phyloP scores from a whole-genome alignment of 2,329 filamentous ascomycete genomes.

The Boeremia lycopersici region DNA sequence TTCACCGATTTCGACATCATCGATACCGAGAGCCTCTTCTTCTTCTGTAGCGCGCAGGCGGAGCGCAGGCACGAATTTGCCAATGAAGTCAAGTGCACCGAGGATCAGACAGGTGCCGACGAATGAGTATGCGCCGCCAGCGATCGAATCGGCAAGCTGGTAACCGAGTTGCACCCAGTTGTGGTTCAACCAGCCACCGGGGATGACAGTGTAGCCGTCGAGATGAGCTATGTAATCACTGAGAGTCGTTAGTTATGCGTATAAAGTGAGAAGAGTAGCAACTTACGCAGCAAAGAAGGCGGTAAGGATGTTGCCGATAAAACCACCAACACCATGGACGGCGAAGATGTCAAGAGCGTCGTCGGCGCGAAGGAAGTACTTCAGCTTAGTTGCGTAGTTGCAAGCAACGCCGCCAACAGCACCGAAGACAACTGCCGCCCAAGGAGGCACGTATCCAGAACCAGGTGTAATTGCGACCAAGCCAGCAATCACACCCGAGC shows the following conservation, averaged over 20 bases:
- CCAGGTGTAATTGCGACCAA: constrained; percentile 88
- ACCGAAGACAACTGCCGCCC: constrained; percentile 82
- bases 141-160: constrained; percentile 80
- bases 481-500: constrained; percentile 85
- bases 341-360: constrained; percentile 81
- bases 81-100: constrained; percentile 62
- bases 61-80: constrained; percentile 79
- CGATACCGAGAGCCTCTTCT: constrained; percentile 82
- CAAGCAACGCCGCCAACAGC: constrained; percentile 76
- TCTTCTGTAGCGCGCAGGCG: constrained; percentile 76
- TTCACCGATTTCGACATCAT: constrained; percentile 89
- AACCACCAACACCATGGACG: constrained; percentile 64
- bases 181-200: constrained; percentile 81
- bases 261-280: no score
- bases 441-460: constrained; percentile 83
- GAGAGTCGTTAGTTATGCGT: neutral
- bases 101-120: constrained; percentile 77
- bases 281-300: constrained; percentile 77
- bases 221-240: constrained; percentile 81
- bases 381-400: constrained; percentile 91
- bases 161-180: constrained; percentile 84
- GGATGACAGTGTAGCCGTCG: constrained; percentile 70
- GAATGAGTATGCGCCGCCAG: constrained; percentile 80
- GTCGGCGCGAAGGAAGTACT: constrained; percentile 80
- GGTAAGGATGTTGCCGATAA: constrained; percentile 64